A percentile compares a stretch with the other conserved stretches of the same genome.
phyloP scores from a whole-genome alignment of 805 yeast species.

The Saccharomycopsis malanga region DNA sequence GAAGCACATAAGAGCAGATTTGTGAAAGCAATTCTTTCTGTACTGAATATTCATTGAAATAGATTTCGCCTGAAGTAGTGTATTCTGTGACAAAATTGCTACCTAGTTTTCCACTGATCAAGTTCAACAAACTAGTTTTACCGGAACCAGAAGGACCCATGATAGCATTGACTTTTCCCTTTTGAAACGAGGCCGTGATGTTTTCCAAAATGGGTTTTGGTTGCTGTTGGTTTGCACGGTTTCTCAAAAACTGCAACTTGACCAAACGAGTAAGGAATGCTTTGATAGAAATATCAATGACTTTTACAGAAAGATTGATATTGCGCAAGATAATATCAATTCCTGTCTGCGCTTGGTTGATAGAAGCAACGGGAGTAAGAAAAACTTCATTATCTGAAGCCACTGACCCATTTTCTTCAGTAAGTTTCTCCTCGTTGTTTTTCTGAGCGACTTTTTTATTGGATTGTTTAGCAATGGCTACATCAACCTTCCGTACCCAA shows the following conservation, averaged over 20 bases:
- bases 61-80: constrained; percentile 35
- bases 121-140: constrained; percentile 59
- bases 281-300: constrained; percentile 15
- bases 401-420: background rate
- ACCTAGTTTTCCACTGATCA: constrained; percentile 51
- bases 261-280: constrained; percentile 2
- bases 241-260: background rate
- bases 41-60: constrained; percentile 36
- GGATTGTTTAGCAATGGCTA: constrained; percentile 37
- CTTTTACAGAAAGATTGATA: constrained; percentile 10
- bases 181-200: constrained; percentile 44
- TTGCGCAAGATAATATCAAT: constrained; percentile 10
- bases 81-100: constrained; percentile 31
- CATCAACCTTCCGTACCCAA: constrained; percentile 42
- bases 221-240: background rate
- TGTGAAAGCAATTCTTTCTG: constrained; percentile 32
- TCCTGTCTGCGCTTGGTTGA: background rate
- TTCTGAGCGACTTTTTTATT: background rate
- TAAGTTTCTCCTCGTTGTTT: background rate
- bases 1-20: constrained; percentile 71
- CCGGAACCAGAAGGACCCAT: constrained; percentile 84
- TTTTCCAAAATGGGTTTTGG: constrained; percentile 36
- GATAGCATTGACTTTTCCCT: constrained; percentile 58
- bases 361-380: background rate
- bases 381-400: background rate